Evolutionary conservation across 768 basidiomycete genomes (phyloP), one percentile per base, ranked within the genome.

Genomic region (Russula olivacea): DNA sequence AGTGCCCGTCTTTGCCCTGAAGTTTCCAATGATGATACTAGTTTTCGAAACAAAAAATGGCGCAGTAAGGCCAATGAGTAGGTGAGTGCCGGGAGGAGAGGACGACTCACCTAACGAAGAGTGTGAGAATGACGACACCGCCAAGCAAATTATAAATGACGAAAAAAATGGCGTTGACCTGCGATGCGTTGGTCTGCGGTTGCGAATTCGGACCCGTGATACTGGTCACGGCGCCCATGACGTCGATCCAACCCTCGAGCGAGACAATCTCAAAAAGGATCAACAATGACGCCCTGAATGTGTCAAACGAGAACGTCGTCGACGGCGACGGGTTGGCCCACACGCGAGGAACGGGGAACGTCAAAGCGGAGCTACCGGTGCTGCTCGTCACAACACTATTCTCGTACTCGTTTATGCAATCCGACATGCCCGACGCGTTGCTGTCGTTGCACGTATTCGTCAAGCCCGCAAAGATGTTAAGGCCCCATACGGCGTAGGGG

Each of bases 201-300:
- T 97, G 93, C 59, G 74, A 74, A 32, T 84, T 83, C 23, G 66
- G 71, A 5, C 88, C 91, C 1, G 83, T 86, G 66, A 97, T 88
- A 65, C 86, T 84, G 73, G 89, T 89, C 1, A 87, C 88, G 28
- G 87, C 80, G 41, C 74, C 76, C 88, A 97, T 89, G 55, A 94
- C 96, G 71, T 95, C 92, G n/a, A 91, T 82, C 96, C 95, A 98
- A 2, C 96, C 96, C 75, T 96, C 94, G 54, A 97, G 76, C 0
- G 94, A 96, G 25, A 98, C 92, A 67, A 96, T 93, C 75, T 98
- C 96, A 69, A 97, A 98, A 1, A 98, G 80, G 70, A 98, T 97
- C 58, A 98, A 81, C 45, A 98, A 77, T 0, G 92, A 88, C 4
- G 86, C 76, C 8, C 83, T 79, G 75, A 98, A 98, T 15, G 78